Evolutionary conservation across 768 basidiomycete genomes (phyloP), one percentile per base, ranked within the genome.

Genomic region (Austroboletus festivus): DNA sequence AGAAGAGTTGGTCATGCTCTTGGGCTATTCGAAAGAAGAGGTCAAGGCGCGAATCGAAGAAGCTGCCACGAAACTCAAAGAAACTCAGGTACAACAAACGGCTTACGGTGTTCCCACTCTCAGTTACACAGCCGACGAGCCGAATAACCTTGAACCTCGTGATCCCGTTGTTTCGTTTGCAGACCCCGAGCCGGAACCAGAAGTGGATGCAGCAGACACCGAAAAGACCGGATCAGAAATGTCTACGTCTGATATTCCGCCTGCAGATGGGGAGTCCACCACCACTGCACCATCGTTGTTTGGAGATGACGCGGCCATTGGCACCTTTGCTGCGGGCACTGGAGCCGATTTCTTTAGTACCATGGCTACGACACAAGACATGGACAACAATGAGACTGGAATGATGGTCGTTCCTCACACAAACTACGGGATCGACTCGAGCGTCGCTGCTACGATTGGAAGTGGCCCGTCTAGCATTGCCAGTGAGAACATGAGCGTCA

Each of bases 391-490:
- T 34, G 65, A 69, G 30, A 18, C 51, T 3, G 63, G 39, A n/a
- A 48, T 61, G 5, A 75, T 90, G 45, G 67, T 74, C 26, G 78
- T 93, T 5, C 93, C 92, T 0, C 92, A 92, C 55, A 83, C 78
- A 42, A 88, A 84, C 57, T 87, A 90, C 49, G 80, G 79, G 4
- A 67, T 86, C 26, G 93, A 93, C 60, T 94, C 93, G 0, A 93
- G 90, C 2, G 93, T 94, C 13, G 95, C 94, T 18, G 95, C 95
- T 0, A 99, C 95, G 0, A 78, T 90, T 22, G 95, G 95, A n/a
- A 93, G 91, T 2, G 77, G 91, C 2, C 83, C 93, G 3, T 90
- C 91, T 0, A 93, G 90, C 7, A 77, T 88, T 30, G 79, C 82
- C 0, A 86, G 61, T 47, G 61, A 64, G 41, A 53, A 42, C 42